Evolutionary conservation across 352 stramenopile genomes (phyloP), one percentile per base, ranked within the genome.

Genomic region (Elongisporangium undulatum): DNA sequence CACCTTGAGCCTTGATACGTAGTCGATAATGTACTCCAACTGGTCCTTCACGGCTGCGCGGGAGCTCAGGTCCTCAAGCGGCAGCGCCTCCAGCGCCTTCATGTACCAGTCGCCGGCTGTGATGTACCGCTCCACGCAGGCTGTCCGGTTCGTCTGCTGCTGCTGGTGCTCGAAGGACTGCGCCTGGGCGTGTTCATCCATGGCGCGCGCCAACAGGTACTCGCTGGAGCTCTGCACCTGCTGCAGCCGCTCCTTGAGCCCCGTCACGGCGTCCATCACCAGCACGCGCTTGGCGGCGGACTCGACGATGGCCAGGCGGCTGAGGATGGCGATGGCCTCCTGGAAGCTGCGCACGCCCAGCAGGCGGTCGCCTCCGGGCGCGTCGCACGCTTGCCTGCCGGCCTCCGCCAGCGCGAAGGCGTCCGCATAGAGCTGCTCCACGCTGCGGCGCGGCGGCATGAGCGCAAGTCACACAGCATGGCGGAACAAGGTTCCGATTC

Each of bases 1-100:
- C 16, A n/a, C 49, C 55, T 91, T 93, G 7, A 91, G 67, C 51
- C 65, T 49, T 1, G 71, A 83, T 12, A 87, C 76, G 59, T 93
- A 74, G 41, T 80, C 69, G 24, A 93, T 90, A 15, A 93, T 51
- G 60, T 88, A 93, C 69, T 91, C 79, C 26, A 93, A 74, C 57
- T 93, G 81, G 53, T 90, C 71, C 7, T 68, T 74, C 23, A 90
- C 69, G 0, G 68, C 79, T 8, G 65, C 67, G 3, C 69, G 71
- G 7, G 78, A 55, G 26, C 56, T 61, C 13, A 53, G 53, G 2
- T 78, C 78, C 9, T 64, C 71, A 1, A 55, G 7, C 1, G 57
- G 58, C 22, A 90, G 62, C 29, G 29, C n/a, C n/a, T n/a, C n/a
- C n/a, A n/a, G n/a, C 22, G 80, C 82, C 63, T 82, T 77, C 77